These are phyloP conservation scores for Argentina anserina DNA, from an alignment of 306 rosid genomes.

Conservation along the genomic window DNA sequence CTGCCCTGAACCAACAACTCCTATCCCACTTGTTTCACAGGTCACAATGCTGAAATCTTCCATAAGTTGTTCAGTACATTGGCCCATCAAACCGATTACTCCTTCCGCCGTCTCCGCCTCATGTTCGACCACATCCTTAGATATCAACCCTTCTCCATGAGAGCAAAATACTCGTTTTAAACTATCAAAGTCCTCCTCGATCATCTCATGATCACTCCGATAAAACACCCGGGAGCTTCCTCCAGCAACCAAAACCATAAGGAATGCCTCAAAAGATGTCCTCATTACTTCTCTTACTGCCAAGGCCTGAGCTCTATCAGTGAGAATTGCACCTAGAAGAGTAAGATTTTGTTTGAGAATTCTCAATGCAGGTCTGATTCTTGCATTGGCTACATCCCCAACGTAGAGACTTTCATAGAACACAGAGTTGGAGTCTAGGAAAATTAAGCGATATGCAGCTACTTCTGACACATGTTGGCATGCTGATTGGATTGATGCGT, in stretches of 20 bases:
- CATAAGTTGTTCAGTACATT: constrained; percentile 64
- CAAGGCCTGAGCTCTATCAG: constrained; percentile 67
- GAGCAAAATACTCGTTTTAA: constrained; percentile 60
- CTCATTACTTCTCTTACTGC: constrained; percentile 86
- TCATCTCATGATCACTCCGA: constrained; percentile 52
- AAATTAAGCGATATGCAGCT: constrained; percentile 80
- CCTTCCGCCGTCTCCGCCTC: constrained; percentile 79
- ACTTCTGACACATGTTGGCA: constrained; percentile 80
- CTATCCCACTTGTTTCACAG: constrained; percentile 71
- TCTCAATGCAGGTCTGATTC: constrained; percentile 71
- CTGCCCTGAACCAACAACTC: constrained; percentile 52
- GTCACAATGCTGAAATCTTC: constrained; percentile 79
- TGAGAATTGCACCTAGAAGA: constrained; percentile 56
- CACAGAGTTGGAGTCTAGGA: constrained; percentile 69
- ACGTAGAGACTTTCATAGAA: constrained; percentile 71
- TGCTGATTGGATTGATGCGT: constrained; percentile 47
- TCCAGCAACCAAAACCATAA: constrained; percentile 91
- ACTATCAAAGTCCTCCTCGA: constrained; percentile 71
- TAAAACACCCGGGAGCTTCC: constrained; percentile 63
- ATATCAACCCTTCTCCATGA: constrained; percentile 76
- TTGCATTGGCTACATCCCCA: constrained; percentile 53
- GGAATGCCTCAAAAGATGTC: constrained; percentile 78
- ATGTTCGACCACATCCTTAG: constrained; percentile 63
- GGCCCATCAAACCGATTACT: constrained; percentile 64
- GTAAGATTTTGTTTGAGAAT: constrained; percentile 72